A percentile compares a stretch with the other conserved stretches of the same genome.
Evolutionary conservation across 2,329 filamentous ascomycete species (phyloP).

Genomic region (Alternaria ethzedia): DNA sequence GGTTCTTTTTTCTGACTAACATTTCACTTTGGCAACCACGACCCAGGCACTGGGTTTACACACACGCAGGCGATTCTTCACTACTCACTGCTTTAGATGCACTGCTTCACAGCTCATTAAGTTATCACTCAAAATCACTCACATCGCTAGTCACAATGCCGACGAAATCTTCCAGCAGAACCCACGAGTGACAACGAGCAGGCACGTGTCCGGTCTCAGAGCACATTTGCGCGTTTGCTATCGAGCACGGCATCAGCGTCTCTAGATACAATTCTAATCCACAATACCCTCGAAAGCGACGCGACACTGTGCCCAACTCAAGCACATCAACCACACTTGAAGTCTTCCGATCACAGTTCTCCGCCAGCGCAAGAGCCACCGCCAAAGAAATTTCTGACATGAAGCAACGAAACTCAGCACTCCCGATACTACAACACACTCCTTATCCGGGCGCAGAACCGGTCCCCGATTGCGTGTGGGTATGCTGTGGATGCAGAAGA

Average conservation of each 20-base stretch:
- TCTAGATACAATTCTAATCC: neutral
- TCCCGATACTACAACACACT: neutral
- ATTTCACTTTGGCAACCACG: neutral
- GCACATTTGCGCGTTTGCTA: neutral
- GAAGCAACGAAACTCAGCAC: neutral
- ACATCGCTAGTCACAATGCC: neutral
- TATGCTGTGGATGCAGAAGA: conserved; percentile 19
- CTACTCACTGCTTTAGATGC: neutral
- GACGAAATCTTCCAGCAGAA: neutral
- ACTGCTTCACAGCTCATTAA: neutral
- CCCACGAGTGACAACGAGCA: neutral
- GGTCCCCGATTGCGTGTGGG: conserved; percentile 16
- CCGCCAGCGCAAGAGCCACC: neutral
- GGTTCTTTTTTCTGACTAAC: neutral
- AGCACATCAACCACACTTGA: neutral
- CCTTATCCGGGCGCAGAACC: conserved; percentile 17
- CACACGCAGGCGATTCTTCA: neutral
- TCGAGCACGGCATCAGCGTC: neutral
- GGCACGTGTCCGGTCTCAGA: neutral
- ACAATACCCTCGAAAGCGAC: neutral
- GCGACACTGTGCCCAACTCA: neutral
- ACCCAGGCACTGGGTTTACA: neutral
- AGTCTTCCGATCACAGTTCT: neutral
- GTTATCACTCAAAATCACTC: neutral
- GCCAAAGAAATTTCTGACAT: neutral